Evolutionary conservation across 306 rosid species (phyloP).

Genomic region (apple (Malus domestica)): DNA sequence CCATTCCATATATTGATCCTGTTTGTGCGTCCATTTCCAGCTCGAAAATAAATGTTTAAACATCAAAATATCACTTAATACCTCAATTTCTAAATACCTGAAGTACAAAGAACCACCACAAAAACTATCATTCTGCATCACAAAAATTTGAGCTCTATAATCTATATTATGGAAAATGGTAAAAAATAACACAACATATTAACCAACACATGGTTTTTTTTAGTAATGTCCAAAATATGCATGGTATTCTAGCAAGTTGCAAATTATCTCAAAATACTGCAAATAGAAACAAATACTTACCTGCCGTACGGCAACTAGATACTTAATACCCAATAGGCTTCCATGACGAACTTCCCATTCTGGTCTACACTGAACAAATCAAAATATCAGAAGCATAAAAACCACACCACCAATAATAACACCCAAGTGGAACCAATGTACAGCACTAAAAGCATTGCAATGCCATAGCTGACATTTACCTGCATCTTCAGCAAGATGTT

Average conservation of each 20-base stretch:
- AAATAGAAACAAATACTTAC: slow-evolving; percentile 31
- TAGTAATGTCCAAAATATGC: background rate
- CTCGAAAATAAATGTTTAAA: background rate
- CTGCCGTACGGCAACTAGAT: slow-evolving; percentile 92
- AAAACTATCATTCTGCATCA: background rate
- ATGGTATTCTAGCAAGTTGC: background rate
- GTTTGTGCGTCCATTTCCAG: background rate
- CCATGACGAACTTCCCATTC: slow-evolving; percentile 99
- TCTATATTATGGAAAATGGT: background rate
- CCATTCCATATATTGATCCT: background rate
- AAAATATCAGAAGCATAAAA: slow-evolving; percentile 38
- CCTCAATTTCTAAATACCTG: background rate
- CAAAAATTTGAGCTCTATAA: background rate
- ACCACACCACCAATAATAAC: slow-evolving; percentile 12
- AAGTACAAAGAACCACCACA: background rate
- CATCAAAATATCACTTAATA: background rate
- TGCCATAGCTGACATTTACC: slow-evolving; percentile 52
- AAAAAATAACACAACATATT: background rate
- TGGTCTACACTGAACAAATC: slow-evolving; percentile 88
- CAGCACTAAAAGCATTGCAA: slow-evolving; percentile 8
- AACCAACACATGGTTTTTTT: background rate
- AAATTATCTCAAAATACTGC: background rate
- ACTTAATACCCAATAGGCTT: slow-evolving; percentile 89
- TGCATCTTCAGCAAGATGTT: slow-evolving; percentile 90
- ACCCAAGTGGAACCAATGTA: slow-evolving; percentile 10